A percentile compares a stretch with the other conserved stretches of the same genome.
phyloP scores from a whole-genome alignment of 148 eudicot genomes.

The Chenopodium formosanum region DNA sequence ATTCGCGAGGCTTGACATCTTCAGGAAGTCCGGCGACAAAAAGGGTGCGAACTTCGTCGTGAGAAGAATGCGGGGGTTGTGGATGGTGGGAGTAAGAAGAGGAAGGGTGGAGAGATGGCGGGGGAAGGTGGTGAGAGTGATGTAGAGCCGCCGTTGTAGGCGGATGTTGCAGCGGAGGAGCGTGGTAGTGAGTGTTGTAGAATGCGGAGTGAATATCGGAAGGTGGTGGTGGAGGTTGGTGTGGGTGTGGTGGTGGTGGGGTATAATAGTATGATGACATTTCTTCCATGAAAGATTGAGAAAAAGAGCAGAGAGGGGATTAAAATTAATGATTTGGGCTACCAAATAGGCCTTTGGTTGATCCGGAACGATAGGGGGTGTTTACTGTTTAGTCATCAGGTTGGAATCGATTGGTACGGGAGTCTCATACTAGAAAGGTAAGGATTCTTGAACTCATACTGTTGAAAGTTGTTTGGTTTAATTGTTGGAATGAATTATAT shows the following conservation, averaged over 20 bases:
- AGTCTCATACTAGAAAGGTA: no score
- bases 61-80: slow-evolving; percentile 27
- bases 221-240: slow-evolving; percentile 42
- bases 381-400: no score
- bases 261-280: slow-evolving; percentile 43
- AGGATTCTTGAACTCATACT: no score
- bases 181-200: slow-evolving; percentile 36
- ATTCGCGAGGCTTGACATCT: slow-evolving; percentile 73
- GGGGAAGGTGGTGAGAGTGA: slow-evolving; percentile 29
- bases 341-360: no score
- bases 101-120: slow-evolving; percentile 12
- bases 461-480: no score
- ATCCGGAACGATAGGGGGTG: no score
- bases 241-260: slow-evolving; percentile 23
- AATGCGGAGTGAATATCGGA: slow-evolving; percentile 30
- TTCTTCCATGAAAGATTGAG: slow-evolving; percentile 36
- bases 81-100: slow-evolving; percentile 18
- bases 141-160: slow-evolving; percentile 26
- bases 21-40: slow-evolving; percentile 85
- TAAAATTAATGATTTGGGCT: no score
- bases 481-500: no score
- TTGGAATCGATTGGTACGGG: no score
- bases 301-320: no score
- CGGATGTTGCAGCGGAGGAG: slow-evolving; percentile 27
- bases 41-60: slow-evolving; percentile 69